phyloP scores from a whole-genome alignment of 345 rosid genomes.

The Camelina sativa region DNA sequence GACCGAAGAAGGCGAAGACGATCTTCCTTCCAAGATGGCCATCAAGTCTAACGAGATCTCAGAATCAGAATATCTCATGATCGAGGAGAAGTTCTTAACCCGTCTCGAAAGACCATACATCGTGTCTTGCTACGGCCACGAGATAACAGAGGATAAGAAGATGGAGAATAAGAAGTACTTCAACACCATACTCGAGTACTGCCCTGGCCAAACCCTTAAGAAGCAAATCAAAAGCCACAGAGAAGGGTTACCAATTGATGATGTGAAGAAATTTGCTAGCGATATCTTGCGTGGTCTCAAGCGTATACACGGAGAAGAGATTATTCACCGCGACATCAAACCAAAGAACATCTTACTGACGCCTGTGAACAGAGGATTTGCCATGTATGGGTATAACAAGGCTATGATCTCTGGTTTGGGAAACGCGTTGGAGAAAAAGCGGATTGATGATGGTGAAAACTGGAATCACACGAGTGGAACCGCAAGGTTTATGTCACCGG shows the following conservation, averaged over 20 bases:
- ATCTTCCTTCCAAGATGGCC: conserved; percentile 22
- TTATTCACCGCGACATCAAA: conserved; percentile 37
- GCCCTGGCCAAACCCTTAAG: background rate
- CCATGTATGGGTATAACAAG: background rate
- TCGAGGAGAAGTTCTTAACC: conserved; percentile 4
- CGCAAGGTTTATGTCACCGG: conserved; percentile 24
- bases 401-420: conserved; percentile 41
- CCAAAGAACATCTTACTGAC: conserved; percentile 30
- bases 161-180: background rate
- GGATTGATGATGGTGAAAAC: conserved; percentile 22
- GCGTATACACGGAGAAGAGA: conserved; percentile 13
- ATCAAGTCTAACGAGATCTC: conserved; percentile 3
- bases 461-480: conserved; percentile 25
- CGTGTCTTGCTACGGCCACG: conserved; percentile 26
- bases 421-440: conserved; percentile 8
- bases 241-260: background rate
- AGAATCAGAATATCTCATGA: conserved; percentile 4
- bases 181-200: conserved; percentile 29
- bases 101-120: background rate
- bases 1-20: background rate
- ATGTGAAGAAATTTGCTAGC: background rate
- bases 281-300: conserved; percentile 28
- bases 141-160: conserved; percentile 4
- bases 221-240: background rate
- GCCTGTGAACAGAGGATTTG: background rate